phyloP scores from a whole-genome alignment of 2,329 filamentous ascomycete genomes.

The Colletotrichum neosansevieriae region DNA sequence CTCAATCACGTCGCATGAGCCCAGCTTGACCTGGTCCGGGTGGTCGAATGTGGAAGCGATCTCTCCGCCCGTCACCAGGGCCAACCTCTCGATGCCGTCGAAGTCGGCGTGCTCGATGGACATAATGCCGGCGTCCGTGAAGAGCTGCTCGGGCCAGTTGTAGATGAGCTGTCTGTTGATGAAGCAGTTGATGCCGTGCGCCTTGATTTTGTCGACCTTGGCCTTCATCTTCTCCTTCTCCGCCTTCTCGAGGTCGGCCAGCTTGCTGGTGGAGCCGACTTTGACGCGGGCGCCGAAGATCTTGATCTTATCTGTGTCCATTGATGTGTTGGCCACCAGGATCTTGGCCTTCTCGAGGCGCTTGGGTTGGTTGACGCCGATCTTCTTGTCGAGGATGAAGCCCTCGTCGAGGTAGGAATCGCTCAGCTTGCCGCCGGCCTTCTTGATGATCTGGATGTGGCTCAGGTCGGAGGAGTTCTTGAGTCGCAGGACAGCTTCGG shows the following conservation, averaged over 20 bases:
- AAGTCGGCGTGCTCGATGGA: slow-evolving; percentile 99
- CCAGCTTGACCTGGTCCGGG: slow-evolving; percentile 95
- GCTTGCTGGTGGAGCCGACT: slow-evolving; percentile 94
- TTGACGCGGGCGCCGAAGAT: slow-evolving; percentile 98
- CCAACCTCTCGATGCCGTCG: slow-evolving; percentile 94
- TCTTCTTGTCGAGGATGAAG: slow-evolving; percentile 99
- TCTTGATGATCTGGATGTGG: slow-evolving; percentile 99
- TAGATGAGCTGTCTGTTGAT: slow-evolving; percentile 99
- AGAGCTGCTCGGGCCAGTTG: slow-evolving; percentile 99
- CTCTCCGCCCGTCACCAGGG: slow-evolving; percentile 95
- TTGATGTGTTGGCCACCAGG: slow-evolving; percentile 95
- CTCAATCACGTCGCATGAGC: slow-evolving; percentile 94
- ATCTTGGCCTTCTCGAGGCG: slow-evolving; percentile 98
- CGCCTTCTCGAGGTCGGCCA: slow-evolving; percentile 98
- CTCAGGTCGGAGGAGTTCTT: slow-evolving; percentile 93
- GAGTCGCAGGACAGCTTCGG: slow-evolving; percentile 90
- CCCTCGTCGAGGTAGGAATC: slow-evolving; percentile 98
- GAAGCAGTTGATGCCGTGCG: slow-evolving; percentile 99
- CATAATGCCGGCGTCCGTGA: slow-evolving; percentile 96
- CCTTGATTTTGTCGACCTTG: slow-evolving; percentile 99
- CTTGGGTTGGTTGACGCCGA: slow-evolving; percentile 98
- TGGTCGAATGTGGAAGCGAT: slow-evolving; percentile 98
- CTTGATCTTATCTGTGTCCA: slow-evolving; percentile 99
- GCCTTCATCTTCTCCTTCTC: slow-evolving; percentile 99
- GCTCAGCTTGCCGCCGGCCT: slow-evolving; percentile 95